Percentiles rank a stretch among this genome's conserved stretches.
Conservation (phyloP, 352 stramenopile species). For the Blastocystis sp. region DNA sequence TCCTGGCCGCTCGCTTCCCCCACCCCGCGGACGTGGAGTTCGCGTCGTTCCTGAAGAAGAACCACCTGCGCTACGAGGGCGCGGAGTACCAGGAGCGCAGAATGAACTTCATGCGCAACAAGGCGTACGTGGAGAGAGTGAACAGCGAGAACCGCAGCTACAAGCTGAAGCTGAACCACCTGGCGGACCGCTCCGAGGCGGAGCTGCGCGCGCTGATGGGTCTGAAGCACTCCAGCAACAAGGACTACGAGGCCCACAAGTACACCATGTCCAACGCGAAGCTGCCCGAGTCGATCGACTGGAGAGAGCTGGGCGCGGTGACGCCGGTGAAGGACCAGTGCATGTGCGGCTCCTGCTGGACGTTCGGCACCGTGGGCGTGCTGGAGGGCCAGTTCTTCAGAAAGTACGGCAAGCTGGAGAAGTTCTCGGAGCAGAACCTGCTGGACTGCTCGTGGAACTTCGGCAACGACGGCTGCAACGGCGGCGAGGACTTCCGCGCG, state of each 20-base stretch:
- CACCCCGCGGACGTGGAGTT: constrained; percentile 1
- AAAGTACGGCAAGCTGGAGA: constrained; percentile 74
- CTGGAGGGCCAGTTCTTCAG: constrained; percentile 72
- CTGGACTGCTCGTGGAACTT: constrained; percentile 86
- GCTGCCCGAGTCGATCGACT: constrained; percentile 80
- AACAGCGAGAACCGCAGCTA: constrained; percentile 70
- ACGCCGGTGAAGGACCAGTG: constrained; percentile 86
- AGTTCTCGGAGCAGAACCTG: constrained; percentile 82
- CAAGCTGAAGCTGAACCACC: constrained; percentile 78
- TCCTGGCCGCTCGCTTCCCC: constrained; percentile 78
- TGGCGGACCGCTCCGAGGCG: constrained; percentile 79
- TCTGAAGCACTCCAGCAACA: constrained; percentile 74
- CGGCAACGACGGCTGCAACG: constrained; percentile 84
- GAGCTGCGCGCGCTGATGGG: constrained; percentile 73
- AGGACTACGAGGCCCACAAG: constrained; percentile 74
- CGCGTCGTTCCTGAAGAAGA: constrained; percentile 56
- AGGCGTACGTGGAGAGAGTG: constrained; percentile 77
- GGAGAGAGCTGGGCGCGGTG: constrained; percentile 80
- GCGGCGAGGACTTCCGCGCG: constrained; percentile 83
- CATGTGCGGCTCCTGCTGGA: constrained; percentile 86
- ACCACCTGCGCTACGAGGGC: constrained; percentile 78
- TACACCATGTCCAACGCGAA: constrained; percentile 71
- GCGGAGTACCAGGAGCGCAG: constrained; percentile 76
- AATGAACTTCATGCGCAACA: constrained; percentile 75
- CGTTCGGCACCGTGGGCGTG: constrained; percentile 75